Evolutionary conservation across 306 rosid genomes (phyloP), one percentile per base, ranked within the genome.

Genomic region (Trifolium subterraneum): DNA sequence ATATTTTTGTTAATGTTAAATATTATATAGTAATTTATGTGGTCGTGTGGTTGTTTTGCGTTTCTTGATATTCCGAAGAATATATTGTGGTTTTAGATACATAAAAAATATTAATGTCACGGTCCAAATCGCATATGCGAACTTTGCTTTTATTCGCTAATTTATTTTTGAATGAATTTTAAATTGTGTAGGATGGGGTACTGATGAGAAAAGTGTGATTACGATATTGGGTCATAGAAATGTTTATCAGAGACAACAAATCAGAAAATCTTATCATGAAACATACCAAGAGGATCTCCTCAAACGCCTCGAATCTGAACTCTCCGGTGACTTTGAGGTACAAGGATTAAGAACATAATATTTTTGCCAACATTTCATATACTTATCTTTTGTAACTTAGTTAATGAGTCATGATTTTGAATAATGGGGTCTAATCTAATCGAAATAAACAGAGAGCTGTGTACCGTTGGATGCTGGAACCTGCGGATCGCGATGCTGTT

Each of bases 401-500:
- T 0, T 23, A 23, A 25, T 33, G 39, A 58, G 7, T 19, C 16
- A 8, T 14, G 39, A 29, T 22, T 55, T 64, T 70, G 63, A 69
- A 59, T 25, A 29, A 16, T 38, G 50, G 39, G 41, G 55, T 60
- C 9, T 29, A 29, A 29, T 29, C 6, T 29, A 29, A 29, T 29
- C 11, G 2, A 39, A 75, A 18, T 12, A 23, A 56, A 78, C 29
- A 91, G 97, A 92, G 65, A 86, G 93, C 93, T 1, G 78, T 92
- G 76, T 92, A 85, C 73, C 92, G 96, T 18, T 92, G 96, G 97
- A 82, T 82, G 48, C 58, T 92, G 78, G 97, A 92, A 51, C 92
- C 89, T 4, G 80, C 76, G 0, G 96, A 92, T n/a, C 79, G 97
- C 16, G 85, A 86, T 39, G 96, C 96, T n/a, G 90, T 92, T 18